Conservation (phyloP, 2,329 filamentous ascomycete species). For the Ascochyta clinopodiicola region DNA sequence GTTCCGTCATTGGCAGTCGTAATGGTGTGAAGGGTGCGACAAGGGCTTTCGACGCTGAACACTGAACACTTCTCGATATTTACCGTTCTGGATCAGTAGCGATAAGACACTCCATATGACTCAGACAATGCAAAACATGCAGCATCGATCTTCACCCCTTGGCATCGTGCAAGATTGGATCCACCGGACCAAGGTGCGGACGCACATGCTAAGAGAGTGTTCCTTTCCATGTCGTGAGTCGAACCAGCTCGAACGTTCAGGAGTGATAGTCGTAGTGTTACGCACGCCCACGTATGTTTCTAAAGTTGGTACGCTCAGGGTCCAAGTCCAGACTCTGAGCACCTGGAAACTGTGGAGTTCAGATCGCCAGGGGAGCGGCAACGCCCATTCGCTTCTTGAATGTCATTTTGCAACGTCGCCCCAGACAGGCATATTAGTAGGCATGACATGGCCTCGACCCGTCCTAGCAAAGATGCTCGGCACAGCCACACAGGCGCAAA, state of each 20-base stretch:
- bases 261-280: not conserved
- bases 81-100: not conserved
- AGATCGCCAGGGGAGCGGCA: slow-evolving; percentile 21
- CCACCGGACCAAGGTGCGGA: not conserved
- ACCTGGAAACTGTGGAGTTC: slow-evolving; percentile 4
- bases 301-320: slow-evolving; percentile 10
- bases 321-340: slow-evolving; percentile 5
- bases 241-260: not conserved
- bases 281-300: not conserved
- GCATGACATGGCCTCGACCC: not conserved
- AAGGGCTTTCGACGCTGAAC: not conserved
- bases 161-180: not conserved
- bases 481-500: slow-evolving; percentile 22
- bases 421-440: too few species aligned
- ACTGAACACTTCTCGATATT: not conserved
- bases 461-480: slow-evolving; percentile 16
- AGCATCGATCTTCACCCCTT: not conserved
- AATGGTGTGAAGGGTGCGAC: not conserved
- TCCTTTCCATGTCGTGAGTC: not conserved
- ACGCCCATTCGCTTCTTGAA: slow-evolving; percentile 11
- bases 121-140: not conserved
- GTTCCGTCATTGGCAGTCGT: not conserved
- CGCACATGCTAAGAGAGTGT: not conserved
- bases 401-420: not conserved
- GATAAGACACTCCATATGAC: slow-evolving; percentile 1